Conservation (phyloP, 805 yeast species). For the Wickerhamiella musiphila region DNA sequence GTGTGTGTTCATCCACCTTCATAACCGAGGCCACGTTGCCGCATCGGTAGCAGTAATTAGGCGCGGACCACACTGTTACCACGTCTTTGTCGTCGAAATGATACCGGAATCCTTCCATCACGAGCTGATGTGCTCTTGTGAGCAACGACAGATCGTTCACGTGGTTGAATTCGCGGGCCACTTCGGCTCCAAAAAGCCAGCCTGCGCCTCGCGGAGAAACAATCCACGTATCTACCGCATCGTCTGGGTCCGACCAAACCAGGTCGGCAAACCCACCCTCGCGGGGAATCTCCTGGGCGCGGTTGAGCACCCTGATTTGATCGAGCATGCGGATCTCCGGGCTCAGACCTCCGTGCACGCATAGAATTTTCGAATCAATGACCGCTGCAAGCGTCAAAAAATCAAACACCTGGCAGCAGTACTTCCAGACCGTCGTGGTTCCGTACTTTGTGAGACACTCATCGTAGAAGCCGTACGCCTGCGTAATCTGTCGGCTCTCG, state of each 20-base stretch:
- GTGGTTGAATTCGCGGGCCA: conserved; percentile 89
- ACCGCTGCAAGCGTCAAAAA: conserved; percentile 88
- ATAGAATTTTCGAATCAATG: conserved; percentile 81
- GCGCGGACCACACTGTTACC: conserved; percentile 97
- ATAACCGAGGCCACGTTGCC: conserved; percentile 97
- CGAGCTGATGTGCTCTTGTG: conserved; percentile 95
- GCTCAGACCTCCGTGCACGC: conserved; percentile 95
- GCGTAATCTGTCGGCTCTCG: conserved; percentile 95
- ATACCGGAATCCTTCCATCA: conserved; percentile 95
- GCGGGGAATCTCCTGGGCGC: conserved; percentile 98
- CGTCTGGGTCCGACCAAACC: conserved; percentile 97
- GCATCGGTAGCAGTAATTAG: conserved; percentile 92
- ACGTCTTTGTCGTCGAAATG: conserved; percentile 94
- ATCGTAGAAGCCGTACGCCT: conserved; percentile 94
- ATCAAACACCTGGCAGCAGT: conserved; percentile 92
- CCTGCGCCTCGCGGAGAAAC: conserved; percentile 98
- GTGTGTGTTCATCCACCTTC: conserved; percentile 78
- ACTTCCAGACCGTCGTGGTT: conserved; percentile 88
- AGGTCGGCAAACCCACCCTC: conserved; percentile 97
- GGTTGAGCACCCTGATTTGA: conserved; percentile 79
- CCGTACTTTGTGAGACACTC: conserved; percentile 90
- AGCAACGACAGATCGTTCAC: conserved; percentile 75
- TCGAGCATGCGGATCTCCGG: conserved; percentile 97
- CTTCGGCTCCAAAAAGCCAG: conserved; percentile 89
- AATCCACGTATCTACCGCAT: conserved; percentile 87